phyloP scores from a whole-genome alignment of 2,329 filamentous ascomycete genomes.

The Trichoderma semiorbis region DNA sequence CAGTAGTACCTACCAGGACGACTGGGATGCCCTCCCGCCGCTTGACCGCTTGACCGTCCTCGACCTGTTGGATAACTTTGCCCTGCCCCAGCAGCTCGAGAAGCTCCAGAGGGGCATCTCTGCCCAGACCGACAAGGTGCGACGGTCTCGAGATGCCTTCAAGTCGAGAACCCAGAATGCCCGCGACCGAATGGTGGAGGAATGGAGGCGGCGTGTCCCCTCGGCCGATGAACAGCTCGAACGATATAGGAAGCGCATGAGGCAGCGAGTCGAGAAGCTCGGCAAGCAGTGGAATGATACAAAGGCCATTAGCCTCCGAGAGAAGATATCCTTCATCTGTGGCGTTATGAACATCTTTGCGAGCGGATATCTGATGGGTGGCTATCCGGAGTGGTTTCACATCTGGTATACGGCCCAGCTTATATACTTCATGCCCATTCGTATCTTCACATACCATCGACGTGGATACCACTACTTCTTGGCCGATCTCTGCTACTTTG shows the following conservation, averaged over 20 bases:
- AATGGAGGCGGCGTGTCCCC: constrained; percentile 83
- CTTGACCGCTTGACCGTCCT: constrained; percentile 88
- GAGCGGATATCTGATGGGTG: constrained; percentile 89
- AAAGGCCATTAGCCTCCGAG: constrained; percentile 79
- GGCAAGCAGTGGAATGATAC: constrained; percentile 84
- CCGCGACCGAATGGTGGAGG: constrained; percentile 85
- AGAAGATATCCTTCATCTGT: constrained; percentile 95
- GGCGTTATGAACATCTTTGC: constrained; percentile 97
- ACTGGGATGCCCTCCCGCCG: constrained; percentile 82
- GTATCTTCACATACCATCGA: constrained; percentile 85
- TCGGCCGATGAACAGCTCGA: constrained; percentile 90
- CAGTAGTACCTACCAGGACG: constrained; percentile 81
- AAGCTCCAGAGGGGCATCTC: constrained; percentile 81
- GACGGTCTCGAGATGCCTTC: constrained; percentile 75
- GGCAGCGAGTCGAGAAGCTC: constrained; percentile 80
- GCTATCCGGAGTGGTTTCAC: constrained; percentile 80
- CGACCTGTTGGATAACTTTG: constrained; percentile 91
- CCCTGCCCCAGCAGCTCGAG: constrained; percentile 84
- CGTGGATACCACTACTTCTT: constrained; percentile 96
- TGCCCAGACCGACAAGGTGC: constrained; percentile 79
- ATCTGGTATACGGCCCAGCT: constrained; percentile 88
- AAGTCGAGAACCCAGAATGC: constrained; percentile 73
- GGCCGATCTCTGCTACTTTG: constrained; percentile 96
- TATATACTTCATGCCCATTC: constrained; percentile 94
- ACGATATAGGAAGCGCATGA: constrained; percentile 85